phyloP scores from a whole-genome alignment of 768 basidiomycete species.

The Leccinum disarticulatum region DNA sequence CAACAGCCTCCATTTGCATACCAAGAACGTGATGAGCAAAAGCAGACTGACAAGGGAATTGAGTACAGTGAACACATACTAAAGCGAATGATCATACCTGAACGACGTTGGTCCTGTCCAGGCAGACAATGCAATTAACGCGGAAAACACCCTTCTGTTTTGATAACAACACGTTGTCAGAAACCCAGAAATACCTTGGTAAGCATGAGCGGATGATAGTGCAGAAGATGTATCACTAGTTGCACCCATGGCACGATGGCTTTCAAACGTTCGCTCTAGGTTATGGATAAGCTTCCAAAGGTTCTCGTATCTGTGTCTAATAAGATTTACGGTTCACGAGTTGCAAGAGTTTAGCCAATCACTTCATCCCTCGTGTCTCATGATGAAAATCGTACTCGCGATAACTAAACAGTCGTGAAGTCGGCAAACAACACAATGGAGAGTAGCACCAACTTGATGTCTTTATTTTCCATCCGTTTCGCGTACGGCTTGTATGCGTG shows the following conservation, averaged over 20 bases:
- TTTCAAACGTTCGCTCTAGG: constrained; percentile 74
- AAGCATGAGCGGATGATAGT: background rate
- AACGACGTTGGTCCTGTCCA: constrained; percentile 94
- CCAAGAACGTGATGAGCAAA: constrained; percentile 83
- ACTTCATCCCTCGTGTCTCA: constrained; percentile 96
- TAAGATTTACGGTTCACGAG: background rate
- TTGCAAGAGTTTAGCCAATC: constrained; percentile 22
- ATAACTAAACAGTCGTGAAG: constrained; percentile 47
- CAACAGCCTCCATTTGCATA: constrained; percentile 71
- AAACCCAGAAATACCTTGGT: constrained; percentile 79
- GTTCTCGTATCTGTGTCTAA: constrained; percentile 72
- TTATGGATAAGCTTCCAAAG: constrained; percentile 71
- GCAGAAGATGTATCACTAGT: constrained; percentile 1
- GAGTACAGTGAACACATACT: constrained; percentile 2
- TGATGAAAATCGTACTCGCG: constrained; percentile 89
- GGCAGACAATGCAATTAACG: constrained; percentile 93
- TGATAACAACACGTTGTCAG: constrained; percentile 65
- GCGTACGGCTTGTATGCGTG: constrained; percentile 73
- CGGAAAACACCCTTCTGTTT: constrained; percentile 86
- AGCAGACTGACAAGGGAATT: constrained; percentile 61
- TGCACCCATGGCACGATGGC: constrained; percentile 82
- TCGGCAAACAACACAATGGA: background rate
- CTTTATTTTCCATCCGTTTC: constrained; percentile 51
- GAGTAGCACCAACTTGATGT: constrained; percentile 52
- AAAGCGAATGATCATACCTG: constrained; percentile 50